Evolutionary conservation across 2,329 filamentous ascomycete species (phyloP).

Genomic region (Claviceps sp.): DNA sequence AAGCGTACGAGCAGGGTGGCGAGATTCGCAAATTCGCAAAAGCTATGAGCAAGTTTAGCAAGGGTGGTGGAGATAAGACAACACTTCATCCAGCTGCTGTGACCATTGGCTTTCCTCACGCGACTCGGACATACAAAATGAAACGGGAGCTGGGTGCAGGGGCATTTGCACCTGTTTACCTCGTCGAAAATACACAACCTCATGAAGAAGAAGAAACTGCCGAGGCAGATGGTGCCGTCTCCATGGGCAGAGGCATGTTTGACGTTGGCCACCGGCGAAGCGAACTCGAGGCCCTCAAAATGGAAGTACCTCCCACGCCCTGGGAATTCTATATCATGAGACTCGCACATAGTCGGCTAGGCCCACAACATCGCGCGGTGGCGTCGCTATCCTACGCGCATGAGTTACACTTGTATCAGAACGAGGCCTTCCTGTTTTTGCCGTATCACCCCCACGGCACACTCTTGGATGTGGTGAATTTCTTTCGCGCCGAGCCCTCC

Average conservation of each 20-base stretch:
- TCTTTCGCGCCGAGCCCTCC: slow-evolving; percentile 57
- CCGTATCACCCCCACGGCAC: slow-evolving; percentile 84
- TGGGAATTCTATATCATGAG: slow-evolving; percentile 98
- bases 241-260: slow-evolving; percentile 51
- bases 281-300: slow-evolving; percentile 75
- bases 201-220: slow-evolving; percentile 28
- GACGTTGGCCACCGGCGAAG: slow-evolving; percentile 39
- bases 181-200: slow-evolving; percentile 60
- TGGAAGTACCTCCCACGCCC: slow-evolving; percentile 74
- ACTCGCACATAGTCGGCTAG: slow-evolving; percentile 63
- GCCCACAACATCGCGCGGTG: slow-evolving; percentile 53
- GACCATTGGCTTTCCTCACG: slow-evolving; percentile 53
- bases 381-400: slow-evolving; percentile 73
- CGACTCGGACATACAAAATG: slow-evolving; percentile 57
- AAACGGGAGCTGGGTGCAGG: slow-evolving; percentile 82
- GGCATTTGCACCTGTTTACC: slow-evolving; percentile 89
- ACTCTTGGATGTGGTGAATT: slow-evolving; percentile 85
- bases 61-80: slow-evolving; percentile 46
- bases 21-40: slow-evolving; percentile 79
- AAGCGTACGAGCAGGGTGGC: slow-evolving; percentile 49
- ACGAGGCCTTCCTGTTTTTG: slow-evolving; percentile 81
- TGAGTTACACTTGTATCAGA: slow-evolving; percentile 81
- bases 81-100: slow-evolving; percentile 46
- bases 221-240: slow-evolving; percentile 27
- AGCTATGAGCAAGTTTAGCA: slow-evolving; percentile 41